Percentiles rank a stretch among this genome's conserved stretches.
These are phyloP conservation scores for Jamesozyma piceae DNA, from an alignment of 805 yeast genomes.

Conservation along the genomic window DNA sequence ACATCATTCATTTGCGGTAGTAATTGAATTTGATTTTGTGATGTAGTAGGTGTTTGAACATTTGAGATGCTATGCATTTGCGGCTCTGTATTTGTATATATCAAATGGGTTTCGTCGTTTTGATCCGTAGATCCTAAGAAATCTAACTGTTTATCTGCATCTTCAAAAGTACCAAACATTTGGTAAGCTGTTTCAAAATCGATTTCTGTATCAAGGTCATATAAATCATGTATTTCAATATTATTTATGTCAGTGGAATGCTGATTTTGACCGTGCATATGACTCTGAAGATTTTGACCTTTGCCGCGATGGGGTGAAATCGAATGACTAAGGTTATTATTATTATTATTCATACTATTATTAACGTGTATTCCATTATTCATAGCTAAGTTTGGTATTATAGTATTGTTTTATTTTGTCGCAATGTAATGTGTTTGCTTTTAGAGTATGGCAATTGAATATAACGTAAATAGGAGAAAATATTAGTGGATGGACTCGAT, in stretches of 20 bases:
- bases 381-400: no score
- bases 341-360: no score
- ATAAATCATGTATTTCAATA: constrained; percentile 6
- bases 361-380: no score
- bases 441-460: no score
- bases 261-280: background rate
- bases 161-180: constrained; percentile 20
- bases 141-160: constrained; percentile 1
- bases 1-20: background rate
- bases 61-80: background rate
- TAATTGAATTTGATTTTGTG: background rate
- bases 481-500: no score
- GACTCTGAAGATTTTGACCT: background rate
- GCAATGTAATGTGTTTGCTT: no score
- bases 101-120: background rate
- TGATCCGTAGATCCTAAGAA: background rate
- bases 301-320: background rate
- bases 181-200: constrained; percentile 31
- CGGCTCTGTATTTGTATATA: background rate
- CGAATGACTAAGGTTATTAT: no score
- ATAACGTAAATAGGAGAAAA: no score
- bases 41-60: background rate
- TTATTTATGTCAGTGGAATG: background rate
- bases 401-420: no score
- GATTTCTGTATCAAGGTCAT: constrained; percentile 24